A percentile compares a stretch with the other conserved stretches of the same genome.
Evolutionary conservation across 1,139 yeast species (phyloP).

Genomic region (Scheffersomyces titani): DNA sequence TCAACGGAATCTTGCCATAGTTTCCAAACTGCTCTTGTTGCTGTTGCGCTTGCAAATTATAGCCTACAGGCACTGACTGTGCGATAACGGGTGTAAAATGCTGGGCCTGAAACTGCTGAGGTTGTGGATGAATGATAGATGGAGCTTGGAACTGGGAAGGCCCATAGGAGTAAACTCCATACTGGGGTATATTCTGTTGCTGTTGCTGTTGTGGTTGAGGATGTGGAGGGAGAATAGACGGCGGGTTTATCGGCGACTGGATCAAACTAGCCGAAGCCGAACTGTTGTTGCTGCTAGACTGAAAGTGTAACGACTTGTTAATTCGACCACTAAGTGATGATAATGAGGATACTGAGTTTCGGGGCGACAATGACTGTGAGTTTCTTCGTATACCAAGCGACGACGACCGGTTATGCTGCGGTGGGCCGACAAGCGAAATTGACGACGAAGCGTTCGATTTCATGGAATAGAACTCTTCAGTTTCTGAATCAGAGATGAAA

Average conservation of each 20-base stretch:
- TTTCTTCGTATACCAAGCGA: slow-evolving; percentile 5
- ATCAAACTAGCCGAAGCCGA: slow-evolving; percentile 1
- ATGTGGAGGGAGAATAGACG: slow-evolving; percentile 1
- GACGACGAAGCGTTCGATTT: slow-evolving; percentile 13
- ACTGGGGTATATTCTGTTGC: slow-evolving; percentile 1
- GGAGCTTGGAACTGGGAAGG: slow-evolving; percentile 4
- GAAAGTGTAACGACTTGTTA: slow-evolving; percentile 22
- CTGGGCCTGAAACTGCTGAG: not conserved
- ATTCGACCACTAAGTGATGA: slow-evolving; percentile 50
- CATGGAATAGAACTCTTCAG: slow-evolving; percentile 41
- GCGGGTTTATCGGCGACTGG: not conserved
- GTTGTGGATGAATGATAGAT: slow-evolving; percentile 4
- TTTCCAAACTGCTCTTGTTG: not conserved
- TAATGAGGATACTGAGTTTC: slow-evolving; percentile 46
- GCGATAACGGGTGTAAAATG: not conserved
- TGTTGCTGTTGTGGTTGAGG: slow-evolving; percentile 8
- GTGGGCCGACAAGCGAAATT: slow-evolving; percentile 3
- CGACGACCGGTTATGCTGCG: slow-evolving; percentile 4
- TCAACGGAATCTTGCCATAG: slow-evolving; percentile 11
- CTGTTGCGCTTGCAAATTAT: not conserved
- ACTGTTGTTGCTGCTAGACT: slow-evolving; percentile 2
- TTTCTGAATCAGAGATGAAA: slow-evolving; percentile 35
- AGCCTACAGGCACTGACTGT: not conserved
- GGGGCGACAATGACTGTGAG: slow-evolving; percentile 41
- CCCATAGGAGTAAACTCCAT: not conserved